Conservation (phyloP, 2,329 filamentous ascomycete species). For the Fusarium chuoi region DNA sequence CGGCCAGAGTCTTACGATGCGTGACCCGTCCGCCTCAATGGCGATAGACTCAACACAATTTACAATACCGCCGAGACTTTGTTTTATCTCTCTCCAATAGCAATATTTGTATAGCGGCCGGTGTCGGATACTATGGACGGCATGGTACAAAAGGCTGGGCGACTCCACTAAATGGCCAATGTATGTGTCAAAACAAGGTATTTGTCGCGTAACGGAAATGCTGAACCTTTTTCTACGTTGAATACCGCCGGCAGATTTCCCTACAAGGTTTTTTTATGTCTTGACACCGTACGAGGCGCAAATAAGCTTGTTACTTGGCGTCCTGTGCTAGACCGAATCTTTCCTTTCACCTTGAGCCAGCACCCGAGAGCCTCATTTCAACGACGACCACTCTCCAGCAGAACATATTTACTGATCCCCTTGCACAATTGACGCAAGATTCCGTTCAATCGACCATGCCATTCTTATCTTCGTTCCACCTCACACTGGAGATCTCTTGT, state of each 20-base stretch:
- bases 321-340: conserved; percentile 6
- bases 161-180: conserved; percentile 23
- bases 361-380: conserved; percentile 10
- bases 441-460: not conserved
- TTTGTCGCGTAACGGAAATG: conserved; percentile 35
- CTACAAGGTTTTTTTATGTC: not conserved
- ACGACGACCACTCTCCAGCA: not conserved
- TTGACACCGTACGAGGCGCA: not conserved
- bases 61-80: not conserved
- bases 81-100: conserved; percentile 14
- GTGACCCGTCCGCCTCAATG: not conserved
- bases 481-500: not conserved
- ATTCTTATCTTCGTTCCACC: conserved; percentile 11
- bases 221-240: not conserved
- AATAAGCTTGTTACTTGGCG: conserved; percentile 23
- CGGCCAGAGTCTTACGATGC: conserved; percentile 15
- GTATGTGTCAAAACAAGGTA: conserved; percentile 33
- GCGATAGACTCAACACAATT: not conserved
- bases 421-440: not conserved
- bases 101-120: not conserved
- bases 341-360: not conserved
- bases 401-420: not conserved
- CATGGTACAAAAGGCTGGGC: not conserved
- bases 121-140: conserved; percentile 17
- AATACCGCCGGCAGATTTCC: not conserved